Percentiles rank a stretch among this genome's conserved stretches.
These are phyloP conservation scores for Dothistroma septosporum DNA, from an alignment of 2,329 filamentous ascomycete genomes.

Conservation along the genomic window DNA sequence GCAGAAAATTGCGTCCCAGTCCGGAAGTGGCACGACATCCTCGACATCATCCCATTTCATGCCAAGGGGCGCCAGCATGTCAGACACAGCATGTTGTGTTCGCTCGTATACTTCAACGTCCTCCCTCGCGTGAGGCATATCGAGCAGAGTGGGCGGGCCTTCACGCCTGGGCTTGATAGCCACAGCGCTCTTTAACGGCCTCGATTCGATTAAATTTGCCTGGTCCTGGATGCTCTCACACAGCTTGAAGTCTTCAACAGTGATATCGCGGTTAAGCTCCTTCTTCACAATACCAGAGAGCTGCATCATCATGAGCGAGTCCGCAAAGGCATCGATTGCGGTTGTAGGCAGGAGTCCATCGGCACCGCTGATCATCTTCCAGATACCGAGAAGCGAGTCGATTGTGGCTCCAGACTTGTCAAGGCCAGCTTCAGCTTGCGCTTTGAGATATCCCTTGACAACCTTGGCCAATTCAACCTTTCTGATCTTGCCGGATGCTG, in stretches of 20 bases:
- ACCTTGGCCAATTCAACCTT: slow-evolving; percentile 38
- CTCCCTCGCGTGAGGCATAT: slow-evolving; percentile 30
- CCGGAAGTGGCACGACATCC: slow-evolving; percentile 33
- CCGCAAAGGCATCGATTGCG: slow-evolving; percentile 29
- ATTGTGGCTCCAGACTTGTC: slow-evolving; percentile 29
- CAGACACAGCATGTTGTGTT: slow-evolving; percentile 25
- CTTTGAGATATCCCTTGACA: slow-evolving; percentile 30
- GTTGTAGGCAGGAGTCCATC: slow-evolving; percentile 24
- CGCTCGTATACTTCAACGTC: slow-evolving; percentile 24
- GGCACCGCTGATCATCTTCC: slow-evolving; percentile 32
- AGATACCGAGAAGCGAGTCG: slow-evolving; percentile 31
- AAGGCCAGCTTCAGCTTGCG: slow-evolving; percentile 24
- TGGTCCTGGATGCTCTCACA: slow-evolving; percentile 32
- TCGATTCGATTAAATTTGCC: slow-evolving; percentile 30
- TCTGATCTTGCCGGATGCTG: slow-evolving; percentile 45
- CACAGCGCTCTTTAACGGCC: slow-evolving; percentile 19
- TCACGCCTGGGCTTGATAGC: slow-evolving; percentile 21
- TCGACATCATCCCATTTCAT: slow-evolving; percentile 34
- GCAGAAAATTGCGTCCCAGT: slow-evolving; percentile 34
- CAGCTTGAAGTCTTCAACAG: slow-evolving; percentile 33
- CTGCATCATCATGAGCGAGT: slow-evolving; percentile 37
- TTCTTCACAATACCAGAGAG: slow-evolving; percentile 33
- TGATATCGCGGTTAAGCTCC: slow-evolving; percentile 31
- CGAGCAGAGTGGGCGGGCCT: slow-evolving; percentile 29
- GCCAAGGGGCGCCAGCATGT: slow-evolving; percentile 24